A percentile compares a stretch with the other conserved stretches of the same genome.
phyloP scores from a whole-genome alignment of 2,329 filamentous ascomycete species.

The Magnaporthiopsis incrustans region DNA sequence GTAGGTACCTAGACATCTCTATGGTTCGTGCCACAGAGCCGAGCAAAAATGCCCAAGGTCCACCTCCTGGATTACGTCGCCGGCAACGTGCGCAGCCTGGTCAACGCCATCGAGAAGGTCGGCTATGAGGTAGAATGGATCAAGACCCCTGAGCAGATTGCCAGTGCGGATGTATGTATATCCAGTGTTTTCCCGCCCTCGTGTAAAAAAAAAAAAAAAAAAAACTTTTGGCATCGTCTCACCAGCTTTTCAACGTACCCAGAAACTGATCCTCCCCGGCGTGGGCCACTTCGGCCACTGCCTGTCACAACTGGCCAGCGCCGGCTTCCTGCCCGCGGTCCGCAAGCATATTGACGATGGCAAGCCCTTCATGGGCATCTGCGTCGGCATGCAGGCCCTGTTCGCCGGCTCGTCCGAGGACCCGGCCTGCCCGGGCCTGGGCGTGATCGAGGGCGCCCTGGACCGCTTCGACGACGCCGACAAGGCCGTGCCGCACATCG shows the following conservation, averaged over 20 bases:
- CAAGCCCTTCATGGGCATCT: conserved; percentile 98
- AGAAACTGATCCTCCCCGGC: conserved; percentile 87
- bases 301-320: conserved; percentile 70
- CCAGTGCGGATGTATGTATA: conserved; percentile 66
- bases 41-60: conserved; percentile 48
- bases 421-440: conserved; percentile 62
- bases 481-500: conserved; percentile 97
- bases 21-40: no score
- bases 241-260: background rate
- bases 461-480: conserved; percentile 65
- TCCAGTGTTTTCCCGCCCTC: background rate
- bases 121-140: conserved; percentile 94
- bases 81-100: conserved; percentile 90
- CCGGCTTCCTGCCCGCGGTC: conserved; percentile 79
- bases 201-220: no score
- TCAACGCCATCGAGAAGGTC: conserved; percentile 94
- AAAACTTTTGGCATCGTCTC: background rate
- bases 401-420: conserved; percentile 83
- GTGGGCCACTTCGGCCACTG: conserved; percentile 98
- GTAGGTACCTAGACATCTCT: background rate
- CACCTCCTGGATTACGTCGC: conserved; percentile 84
- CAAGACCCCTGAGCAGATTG: conserved; percentile 72
- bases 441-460: conserved; percentile 62
- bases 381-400: conserved; percentile 85
- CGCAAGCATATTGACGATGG: conserved; percentile 73